Evolutionary conservation across 768 basidiomycete species (phyloP), one percentile per base, ranked within the genome.

Genomic region (Amanita subjunquillea): DNA sequence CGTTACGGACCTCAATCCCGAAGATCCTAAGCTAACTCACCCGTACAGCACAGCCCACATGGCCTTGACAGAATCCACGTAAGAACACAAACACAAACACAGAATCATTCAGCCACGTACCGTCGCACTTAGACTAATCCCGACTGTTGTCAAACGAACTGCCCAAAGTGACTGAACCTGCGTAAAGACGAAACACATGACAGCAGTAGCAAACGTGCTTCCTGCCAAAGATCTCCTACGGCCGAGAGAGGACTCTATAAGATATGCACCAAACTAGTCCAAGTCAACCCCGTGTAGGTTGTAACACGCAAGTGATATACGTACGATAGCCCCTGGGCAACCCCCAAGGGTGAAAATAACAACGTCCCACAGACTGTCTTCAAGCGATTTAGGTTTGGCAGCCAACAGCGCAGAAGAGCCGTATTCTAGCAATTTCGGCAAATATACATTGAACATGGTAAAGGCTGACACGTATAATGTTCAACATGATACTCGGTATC

Each of bases 381-480:
- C 75, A 13, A 84, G 63, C 1, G 76, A 72, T 60, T 78, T 77
- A 1, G 72, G 41, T 9, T 38, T n/a, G 3, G 25, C 62, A 10
- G 61, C 57, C n/a, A 47, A 27, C 9, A 56, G 57, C 9, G 68
- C 29, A 15, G 57, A 58, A 9, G 68, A 50, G 17, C 79, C 70
- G 25, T 77, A 76, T 68, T 95, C 92, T 36, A 95, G 68, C 9
- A 93, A 70, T 61, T 90, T 94, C 0, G 92, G 92, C 17, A 93
- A 75, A 62, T 80, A 95, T 25, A 92, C 89, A 62, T 94, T 95
- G 67, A 95, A 94, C 83, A 95, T 91, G 2, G 89, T 92, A 60
- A 83, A 91, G 0, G 81, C 87, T 88, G 53, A 20, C 51, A 40
- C 41, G 37, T 56, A 41, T n/a, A 42, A 42, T 15, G n/a, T 23